These are phyloP conservation scores for Salix dunnii DNA, from an alignment of 345 rosid genomes.

Conservation along the genomic window DNA sequence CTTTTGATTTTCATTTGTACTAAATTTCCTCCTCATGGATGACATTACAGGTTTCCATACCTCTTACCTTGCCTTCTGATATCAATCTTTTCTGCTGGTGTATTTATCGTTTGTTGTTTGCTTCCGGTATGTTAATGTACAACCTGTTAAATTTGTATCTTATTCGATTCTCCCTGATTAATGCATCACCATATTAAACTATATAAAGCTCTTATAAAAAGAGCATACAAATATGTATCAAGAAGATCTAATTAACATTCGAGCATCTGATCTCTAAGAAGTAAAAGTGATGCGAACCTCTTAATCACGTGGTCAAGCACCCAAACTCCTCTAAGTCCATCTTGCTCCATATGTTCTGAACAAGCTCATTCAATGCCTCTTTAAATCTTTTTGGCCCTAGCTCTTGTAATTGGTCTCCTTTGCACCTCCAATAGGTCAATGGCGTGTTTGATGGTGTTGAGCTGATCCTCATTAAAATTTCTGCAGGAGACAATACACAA, in stretches of 20 bases:
- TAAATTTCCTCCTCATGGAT: constrained; percentile 13
- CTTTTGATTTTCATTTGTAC: constrained; percentile 2
- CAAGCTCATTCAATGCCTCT: too few relatives aligned
- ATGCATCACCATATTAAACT: background rate
- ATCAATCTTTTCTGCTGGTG: constrained; percentile 52
- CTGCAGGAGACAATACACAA: constrained; percentile 50
- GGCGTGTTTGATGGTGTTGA: too few relatives aligned
- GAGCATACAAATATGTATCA: background rate
- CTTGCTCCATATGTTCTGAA: too few relatives aligned
- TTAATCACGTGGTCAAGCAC: too few relatives aligned
- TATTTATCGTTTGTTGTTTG: constrained; percentile 39
- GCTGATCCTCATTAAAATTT: background rate
- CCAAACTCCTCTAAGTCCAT: too few relatives aligned
- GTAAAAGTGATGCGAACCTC: background rate
- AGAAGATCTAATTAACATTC: background rate
- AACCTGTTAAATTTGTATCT: background rate
- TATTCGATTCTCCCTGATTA: background rate
- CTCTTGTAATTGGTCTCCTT: too few relatives aligned
- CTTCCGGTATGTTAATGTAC: constrained; percentile 53
- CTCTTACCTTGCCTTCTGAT: constrained; percentile 68
- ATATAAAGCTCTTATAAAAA: background rate
- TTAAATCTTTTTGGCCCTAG: too few relatives aligned
- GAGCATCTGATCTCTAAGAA: background rate
- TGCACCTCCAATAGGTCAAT: too few relatives aligned
- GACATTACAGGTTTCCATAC: constrained; percentile 65